Percentiles rank a stretch among this genome's conserved stretches.
Conservation (phyloP, 352 stramenopile genomes). For the Globisporangium parvum region DNA sequence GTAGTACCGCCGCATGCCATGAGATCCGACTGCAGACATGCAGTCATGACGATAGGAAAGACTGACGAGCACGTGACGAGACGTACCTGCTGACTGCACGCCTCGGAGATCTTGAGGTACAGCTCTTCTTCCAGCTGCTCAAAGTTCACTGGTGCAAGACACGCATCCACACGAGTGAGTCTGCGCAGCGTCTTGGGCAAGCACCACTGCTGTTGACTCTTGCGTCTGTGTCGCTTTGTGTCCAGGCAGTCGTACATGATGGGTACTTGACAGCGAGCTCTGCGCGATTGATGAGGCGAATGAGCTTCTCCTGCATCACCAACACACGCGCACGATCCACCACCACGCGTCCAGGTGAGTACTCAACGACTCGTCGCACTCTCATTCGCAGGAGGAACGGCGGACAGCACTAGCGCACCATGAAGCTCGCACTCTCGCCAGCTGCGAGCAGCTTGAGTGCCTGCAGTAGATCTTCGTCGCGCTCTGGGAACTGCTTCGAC, state of each 20-base stretch:
- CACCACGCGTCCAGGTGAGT: not conserved
- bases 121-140: constrained; percentile 80
- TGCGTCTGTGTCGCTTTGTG: too few species aligned
- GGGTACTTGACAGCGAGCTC: constrained; percentile 80
- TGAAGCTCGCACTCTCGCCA: constrained; percentile 73
- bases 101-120: constrained; percentile 59
- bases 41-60: not conserved
- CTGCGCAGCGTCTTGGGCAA: not conserved
- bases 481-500: constrained; percentile 79
- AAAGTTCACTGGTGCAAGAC: constrained; percentile 53
- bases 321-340: not conserved
- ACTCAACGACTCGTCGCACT: not conserved
- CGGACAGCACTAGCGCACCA: constrained; percentile 35
- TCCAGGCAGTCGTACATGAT: constrained; percentile 26
- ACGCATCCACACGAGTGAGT: not conserved
- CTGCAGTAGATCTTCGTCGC: constrained; percentile 70
- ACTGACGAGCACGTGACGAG: not conserved
- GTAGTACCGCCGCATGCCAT: not conserved
- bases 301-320: constrained; percentile 62
- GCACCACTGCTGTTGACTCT: constrained; percentile 3
- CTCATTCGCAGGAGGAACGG: not conserved
- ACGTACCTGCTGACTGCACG: constrained; percentile 47
- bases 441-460: constrained; percentile 64
- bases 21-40: not conserved
- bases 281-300: constrained; percentile 76